A percentile compares a stretch with the other conserved stretches of the same genome.
Conservation (phyloP, 371 early-diverging fungal species). For the Mortierella sp. region DNA sequence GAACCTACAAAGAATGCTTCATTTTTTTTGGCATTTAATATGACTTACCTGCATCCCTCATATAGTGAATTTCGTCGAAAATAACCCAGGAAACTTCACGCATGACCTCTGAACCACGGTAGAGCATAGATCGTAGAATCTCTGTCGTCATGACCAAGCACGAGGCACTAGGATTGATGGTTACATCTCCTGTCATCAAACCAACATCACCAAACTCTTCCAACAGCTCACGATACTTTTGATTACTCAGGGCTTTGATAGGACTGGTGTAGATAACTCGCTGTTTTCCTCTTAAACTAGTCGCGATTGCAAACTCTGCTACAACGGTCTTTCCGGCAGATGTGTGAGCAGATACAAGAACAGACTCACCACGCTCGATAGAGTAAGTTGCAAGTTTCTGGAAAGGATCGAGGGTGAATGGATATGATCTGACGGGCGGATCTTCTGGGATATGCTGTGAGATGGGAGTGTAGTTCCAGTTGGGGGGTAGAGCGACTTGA, state of each 20-base stretch:
- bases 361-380: slow-evolving; percentile 97
- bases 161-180: slow-evolving; percentile 97
- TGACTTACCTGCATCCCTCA: slow-evolving; percentile 81
- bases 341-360: slow-evolving; percentile 99
- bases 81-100: slow-evolving; percentile 99
- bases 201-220: slow-evolving; percentile 99
- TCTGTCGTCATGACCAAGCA: slow-evolving; percentile 99
- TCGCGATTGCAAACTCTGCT: slow-evolving; percentile 99
- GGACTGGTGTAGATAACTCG: slow-evolving; percentile 99
- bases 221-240: slow-evolving; percentile 99
- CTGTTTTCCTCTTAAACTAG: slow-evolving; percentile 93
- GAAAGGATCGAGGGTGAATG: slow-evolving; percentile 98
- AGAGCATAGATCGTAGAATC: slow-evolving; percentile 99
- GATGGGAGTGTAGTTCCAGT: slow-evolving; percentile 89
- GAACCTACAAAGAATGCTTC: not conserved
- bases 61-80: slow-evolving; percentile 99
- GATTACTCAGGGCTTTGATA: slow-evolving; percentile 99
- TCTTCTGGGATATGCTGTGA: slow-evolving; percentile 85
- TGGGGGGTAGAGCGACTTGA: slow-evolving; percentile 94
- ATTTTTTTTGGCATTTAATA: not conserved
- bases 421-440: slow-evolving; percentile 91
- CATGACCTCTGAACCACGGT: slow-evolving; percentile 98
- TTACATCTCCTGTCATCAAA: slow-evolving; percentile 99
- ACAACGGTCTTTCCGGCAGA: slow-evolving; percentile 99
- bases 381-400: slow-evolving; percentile 93